Percentiles rank a stretch among this genome's conserved stretches.
Evolutionary conservation across 139 green algal species (phyloP).

Genomic region (Raphidocelis subcapitata): DNA sequence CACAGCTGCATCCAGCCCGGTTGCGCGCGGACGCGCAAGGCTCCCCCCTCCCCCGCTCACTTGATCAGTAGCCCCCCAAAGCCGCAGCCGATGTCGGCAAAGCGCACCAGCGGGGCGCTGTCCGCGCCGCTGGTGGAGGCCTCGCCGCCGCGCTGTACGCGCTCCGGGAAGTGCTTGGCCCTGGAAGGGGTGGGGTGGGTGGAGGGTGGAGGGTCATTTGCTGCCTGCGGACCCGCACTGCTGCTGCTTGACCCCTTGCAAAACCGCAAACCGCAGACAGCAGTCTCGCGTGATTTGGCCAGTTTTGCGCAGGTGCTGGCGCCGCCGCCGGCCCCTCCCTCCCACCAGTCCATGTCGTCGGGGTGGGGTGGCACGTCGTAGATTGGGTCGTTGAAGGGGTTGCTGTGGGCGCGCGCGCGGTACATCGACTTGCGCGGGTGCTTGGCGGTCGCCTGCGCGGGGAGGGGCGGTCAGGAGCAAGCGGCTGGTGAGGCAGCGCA

Average conservation of each 20-base stretch:
- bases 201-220: conserved; percentile 6
- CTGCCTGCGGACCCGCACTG: no score
- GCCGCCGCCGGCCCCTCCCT: neutral
- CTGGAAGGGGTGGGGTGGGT: conserved; percentile 15
- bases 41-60: conserved; percentile 36
- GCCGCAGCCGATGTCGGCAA: conserved; percentile 96
- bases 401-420: conserved; percentile 91
- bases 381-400: conserved; percentile 89
- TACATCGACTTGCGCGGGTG: conserved; percentile 85
- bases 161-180: conserved; percentile 50
- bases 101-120: conserved; percentile 48
- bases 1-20: no score
- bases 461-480: neutral
- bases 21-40: no score
- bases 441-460: conserved; percentile 13
- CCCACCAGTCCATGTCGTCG: conserved; percentile 69
- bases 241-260: no score
- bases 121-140: neutral
- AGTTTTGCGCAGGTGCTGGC: no score
- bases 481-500: neutral
- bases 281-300: no score
- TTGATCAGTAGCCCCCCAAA: conserved; percentile 95
- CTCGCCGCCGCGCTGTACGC: conserved; percentile 36
- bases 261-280: no score
- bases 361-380: conserved; percentile 72